Conservation (phyloP, 805 yeast species). For the Sugiyamaella mastotermitis region DNA sequence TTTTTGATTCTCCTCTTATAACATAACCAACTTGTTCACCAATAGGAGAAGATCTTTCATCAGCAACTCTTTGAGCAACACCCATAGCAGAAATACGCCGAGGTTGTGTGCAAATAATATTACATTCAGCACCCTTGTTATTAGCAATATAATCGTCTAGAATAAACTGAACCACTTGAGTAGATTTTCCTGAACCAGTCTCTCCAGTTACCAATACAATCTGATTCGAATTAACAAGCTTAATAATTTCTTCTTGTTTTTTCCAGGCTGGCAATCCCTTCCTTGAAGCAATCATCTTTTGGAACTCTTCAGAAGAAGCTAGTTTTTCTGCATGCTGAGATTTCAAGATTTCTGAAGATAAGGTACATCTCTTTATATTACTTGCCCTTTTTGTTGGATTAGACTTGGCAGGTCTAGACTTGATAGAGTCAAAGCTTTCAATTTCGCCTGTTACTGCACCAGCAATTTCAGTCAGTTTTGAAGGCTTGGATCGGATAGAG, state of each 20-base stretch:
- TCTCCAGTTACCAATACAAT: slow-evolving; percentile 88
- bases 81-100: slow-evolving; percentile 94
- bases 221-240: slow-evolving; percentile 49
- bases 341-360: slow-evolving; percentile 32
- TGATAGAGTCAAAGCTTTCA: slow-evolving; percentile 13
- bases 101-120: slow-evolving; percentile 87
- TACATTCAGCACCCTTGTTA: slow-evolving; percentile 39
- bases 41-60: slow-evolving; percentile 58
- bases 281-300: slow-evolving; percentile 42
- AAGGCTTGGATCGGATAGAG: slow-evolving; percentile 64
- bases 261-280: slow-evolving; percentile 78
- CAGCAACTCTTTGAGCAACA: slow-evolving; percentile 85
- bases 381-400: slow-evolving; percentile 7
- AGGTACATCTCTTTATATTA: slow-evolving; percentile 3
- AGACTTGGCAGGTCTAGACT: not conserved
- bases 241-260: slow-evolving; percentile 50
- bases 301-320: slow-evolving; percentile 27
- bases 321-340: slow-evolving; percentile 31
- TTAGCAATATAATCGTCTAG: slow-evolving; percentile 54
- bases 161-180: slow-evolving; percentile 87
- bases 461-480: slow-evolving; percentile 46
- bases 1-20: slow-evolving; percentile 83
- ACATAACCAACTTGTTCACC: slow-evolving; percentile 84
- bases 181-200: slow-evolving; percentile 96
- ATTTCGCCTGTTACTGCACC: slow-evolving; percentile 26